phyloP scores from a whole-genome alignment of 1,139 yeast species.

The Suhomyces panamericanus region DNA sequence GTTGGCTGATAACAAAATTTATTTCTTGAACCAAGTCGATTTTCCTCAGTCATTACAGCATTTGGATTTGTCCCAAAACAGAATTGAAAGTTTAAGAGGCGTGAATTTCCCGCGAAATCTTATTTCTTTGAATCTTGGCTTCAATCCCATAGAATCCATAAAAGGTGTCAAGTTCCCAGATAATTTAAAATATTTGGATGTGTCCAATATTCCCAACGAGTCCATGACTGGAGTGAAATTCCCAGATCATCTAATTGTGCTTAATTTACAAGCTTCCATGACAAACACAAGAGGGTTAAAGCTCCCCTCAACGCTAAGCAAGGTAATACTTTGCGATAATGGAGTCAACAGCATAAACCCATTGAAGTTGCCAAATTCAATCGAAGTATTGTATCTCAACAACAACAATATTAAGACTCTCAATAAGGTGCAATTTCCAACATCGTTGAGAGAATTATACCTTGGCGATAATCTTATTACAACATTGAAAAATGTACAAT shows the following conservation, averaged over 20 bases:
- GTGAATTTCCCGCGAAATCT: constrained; percentile 40
- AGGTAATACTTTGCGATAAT: constrained; percentile 39
- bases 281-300: constrained; percentile 49
- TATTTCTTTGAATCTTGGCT: constrained; percentile 33
- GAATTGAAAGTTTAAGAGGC: constrained; percentile 43
- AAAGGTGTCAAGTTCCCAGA: constrained; percentile 48
- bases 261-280: constrained; percentile 49
- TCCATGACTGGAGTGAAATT: constrained; percentile 50
- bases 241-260: constrained; percentile 40
- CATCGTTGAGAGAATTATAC: constrained; percentile 36
- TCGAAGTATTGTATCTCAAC: constrained; percentile 39
- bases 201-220: constrained; percentile 48
- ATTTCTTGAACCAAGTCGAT: constrained; percentile 43
- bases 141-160: constrained; percentile 47
- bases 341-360: constrained; percentile 52
- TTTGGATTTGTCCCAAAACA: constrained; percentile 42
- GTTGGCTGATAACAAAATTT: constrained; percentile 41
- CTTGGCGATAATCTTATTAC: constrained; percentile 48
- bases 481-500: constrained; percentile 45
- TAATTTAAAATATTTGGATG: constrained; percentile 34
- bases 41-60: constrained; percentile 35
- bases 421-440: constrained; percentile 46
- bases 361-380: constrained; percentile 42
- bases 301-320: constrained; percentile 34
- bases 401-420: constrained; percentile 48